phyloP scores from a whole-genome alignment of 495 filamentous ascomycete species.

The Hyaloscypha variabilis region DNA sequence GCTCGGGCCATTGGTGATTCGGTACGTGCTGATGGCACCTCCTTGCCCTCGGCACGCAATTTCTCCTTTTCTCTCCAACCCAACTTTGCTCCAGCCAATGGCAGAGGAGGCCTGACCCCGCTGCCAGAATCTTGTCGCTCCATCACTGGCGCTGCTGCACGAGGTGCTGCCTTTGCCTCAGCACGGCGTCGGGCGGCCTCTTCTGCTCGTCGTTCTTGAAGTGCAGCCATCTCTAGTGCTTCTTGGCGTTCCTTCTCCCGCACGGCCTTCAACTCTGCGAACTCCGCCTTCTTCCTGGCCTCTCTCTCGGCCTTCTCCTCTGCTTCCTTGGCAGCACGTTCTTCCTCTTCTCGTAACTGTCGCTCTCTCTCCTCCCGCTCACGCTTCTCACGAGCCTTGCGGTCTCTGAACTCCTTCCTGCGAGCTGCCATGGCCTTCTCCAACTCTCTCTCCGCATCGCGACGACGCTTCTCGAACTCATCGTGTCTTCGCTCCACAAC shows the following conservation, averaged over 20 bases:
- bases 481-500: conserved; percentile 85
- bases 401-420: conserved; percentile 79
- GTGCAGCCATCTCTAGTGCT: conserved; percentile 47
- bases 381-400: conserved; percentile 70
- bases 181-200: conserved; percentile 54
- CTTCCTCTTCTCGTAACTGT: conserved; percentile 77
- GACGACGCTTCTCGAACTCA: conserved; percentile 92
- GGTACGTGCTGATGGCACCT: conserved; percentile 24
- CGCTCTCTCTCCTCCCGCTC: conserved; percentile 84
- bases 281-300: conserved; percentile 61
- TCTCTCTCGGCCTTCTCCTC: conserved; percentile 76
- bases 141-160: conserved; percentile 22
- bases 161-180: conserved; percentile 48
- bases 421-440: conserved; percentile 86
- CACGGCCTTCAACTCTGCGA: conserved; percentile 77
- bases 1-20: conserved; percentile 29
- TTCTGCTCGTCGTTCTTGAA: conserved; percentile 54
- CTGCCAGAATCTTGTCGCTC: conserved; percentile 42
- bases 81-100: conserved; percentile 30
- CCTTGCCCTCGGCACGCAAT: conserved; percentile 26
- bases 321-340: conserved; percentile 75
- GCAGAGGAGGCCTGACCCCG: conserved; percentile 31
- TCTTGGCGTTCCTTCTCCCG: conserved; percentile 81
- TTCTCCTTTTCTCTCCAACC: conserved; percentile 34
- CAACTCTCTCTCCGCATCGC: conserved; percentile 84